Evolutionary conservation across 139 green algal species (phyloP).

Genomic region (Penium margaritaceum): DNA sequence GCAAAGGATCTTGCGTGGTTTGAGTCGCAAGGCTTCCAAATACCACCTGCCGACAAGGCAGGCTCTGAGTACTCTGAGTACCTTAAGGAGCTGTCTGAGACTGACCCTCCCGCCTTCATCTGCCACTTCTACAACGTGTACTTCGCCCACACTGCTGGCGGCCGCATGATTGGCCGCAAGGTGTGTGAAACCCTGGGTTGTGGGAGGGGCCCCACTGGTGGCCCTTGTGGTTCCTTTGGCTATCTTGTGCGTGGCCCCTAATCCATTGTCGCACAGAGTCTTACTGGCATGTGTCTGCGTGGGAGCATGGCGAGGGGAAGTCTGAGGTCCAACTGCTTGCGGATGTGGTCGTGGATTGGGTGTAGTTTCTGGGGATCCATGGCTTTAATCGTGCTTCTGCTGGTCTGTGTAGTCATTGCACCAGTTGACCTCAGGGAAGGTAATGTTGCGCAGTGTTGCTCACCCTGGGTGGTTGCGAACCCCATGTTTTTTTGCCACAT

Average conservation of each 20-base stretch:
- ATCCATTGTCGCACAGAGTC: neutral
- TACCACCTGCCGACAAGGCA: constrained; percentile 46
- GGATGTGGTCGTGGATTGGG: no score
- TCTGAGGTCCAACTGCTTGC: no score
- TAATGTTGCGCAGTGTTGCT: no score
- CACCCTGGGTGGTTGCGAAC: no score
- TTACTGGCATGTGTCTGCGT: neutral
- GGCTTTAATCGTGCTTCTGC: no score
- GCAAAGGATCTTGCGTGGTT: constrained; percentile 74
- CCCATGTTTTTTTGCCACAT: no score
- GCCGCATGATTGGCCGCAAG: constrained; percentile 91
- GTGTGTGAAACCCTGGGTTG: constrained; percentile 45
- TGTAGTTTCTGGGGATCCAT: no score
- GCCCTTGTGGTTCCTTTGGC: neutral
- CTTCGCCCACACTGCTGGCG: constrained; percentile 95
- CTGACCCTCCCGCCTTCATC: constrained; percentile 59
- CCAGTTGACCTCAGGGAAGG: no score
- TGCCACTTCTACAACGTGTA: constrained; percentile 95
- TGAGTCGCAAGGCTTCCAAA: constrained; percentile 54
- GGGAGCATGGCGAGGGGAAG: no score
- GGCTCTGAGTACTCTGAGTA: constrained; percentile 45
- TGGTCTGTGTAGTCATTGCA: no score
- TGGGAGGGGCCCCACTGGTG: neutral
- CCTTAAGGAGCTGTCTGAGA: constrained; percentile 60
- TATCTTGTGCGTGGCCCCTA: neutral